Evolutionary conservation across 2,329 filamentous ascomycete genomes (phyloP).

Genomic region (Microdochium nivale): DNA sequence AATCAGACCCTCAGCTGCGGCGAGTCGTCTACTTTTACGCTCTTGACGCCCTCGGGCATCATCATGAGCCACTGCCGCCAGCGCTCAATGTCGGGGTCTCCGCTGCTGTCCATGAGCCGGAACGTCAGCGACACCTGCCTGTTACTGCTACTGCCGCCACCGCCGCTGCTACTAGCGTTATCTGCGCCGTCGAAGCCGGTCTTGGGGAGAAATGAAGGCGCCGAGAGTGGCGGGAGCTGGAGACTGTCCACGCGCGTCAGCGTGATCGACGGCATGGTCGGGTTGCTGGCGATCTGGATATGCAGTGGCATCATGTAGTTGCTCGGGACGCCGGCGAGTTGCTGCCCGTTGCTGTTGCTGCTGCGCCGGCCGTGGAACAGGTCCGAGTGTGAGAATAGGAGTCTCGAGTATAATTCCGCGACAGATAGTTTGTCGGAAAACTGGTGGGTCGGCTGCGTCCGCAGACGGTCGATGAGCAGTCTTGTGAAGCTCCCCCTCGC

Average conservation of each 20-base stretch:
- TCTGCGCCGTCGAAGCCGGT: neutral
- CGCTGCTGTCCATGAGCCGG: neutral
- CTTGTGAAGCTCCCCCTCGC: conserved; percentile 45
- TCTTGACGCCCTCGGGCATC: neutral
- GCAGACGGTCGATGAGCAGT: conserved; percentile 39
- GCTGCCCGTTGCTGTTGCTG: conserved; percentile 24
- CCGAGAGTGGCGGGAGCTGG: neutral
- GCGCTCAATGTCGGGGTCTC: neutral
- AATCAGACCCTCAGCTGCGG: neutral
- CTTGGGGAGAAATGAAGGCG: neutral
- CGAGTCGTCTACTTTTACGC: neutral
- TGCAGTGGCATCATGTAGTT: conserved; percentile 43
- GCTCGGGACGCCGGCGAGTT: neutral
- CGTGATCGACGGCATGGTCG: conserved; percentile 46
- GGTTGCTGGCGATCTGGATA: conserved; percentile 45
- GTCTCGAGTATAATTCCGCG: conserved; percentile 43
- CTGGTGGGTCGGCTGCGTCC: conserved; percentile 34
- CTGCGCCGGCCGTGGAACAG: neutral
- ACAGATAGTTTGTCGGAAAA: conserved; percentile 26
- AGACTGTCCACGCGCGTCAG: conserved; percentile 22
- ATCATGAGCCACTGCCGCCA: neutral
- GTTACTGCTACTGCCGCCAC: neutral
- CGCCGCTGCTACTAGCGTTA: neutral
- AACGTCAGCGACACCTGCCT: neutral
- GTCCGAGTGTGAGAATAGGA: conserved; percentile 36